Evolutionary conservation across 768 basidiomycete species (phyloP).

Genomic region (Zangia roseola): DNA sequence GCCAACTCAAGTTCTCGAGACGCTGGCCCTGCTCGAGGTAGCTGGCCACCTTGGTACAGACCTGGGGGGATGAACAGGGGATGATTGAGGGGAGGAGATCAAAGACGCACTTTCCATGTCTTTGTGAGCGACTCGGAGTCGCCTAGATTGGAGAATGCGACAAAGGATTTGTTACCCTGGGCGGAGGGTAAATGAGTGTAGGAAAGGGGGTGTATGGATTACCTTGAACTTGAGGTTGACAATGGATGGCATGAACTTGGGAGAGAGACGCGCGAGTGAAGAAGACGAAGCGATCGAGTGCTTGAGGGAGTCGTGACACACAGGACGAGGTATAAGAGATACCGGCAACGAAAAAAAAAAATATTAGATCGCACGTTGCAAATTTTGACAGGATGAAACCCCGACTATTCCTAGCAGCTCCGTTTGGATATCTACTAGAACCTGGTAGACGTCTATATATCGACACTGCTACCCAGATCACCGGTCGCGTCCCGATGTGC

Average conservation of each 20-base stretch:
- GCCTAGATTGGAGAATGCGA: constrained; percentile 86
- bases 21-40: constrained; percentile 90
- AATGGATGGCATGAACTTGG: constrained; percentile 72
- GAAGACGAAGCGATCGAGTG: constrained; percentile 16
- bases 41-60: constrained; percentile 88
- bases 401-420: constrained; percentile 31
- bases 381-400: constrained; percentile 33
- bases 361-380: constrained; percentile 28
- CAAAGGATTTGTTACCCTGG: constrained; percentile 92
- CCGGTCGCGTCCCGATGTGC: constrained; percentile 23
- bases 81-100: constrained; percentile 1
- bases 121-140: constrained; percentile 83
- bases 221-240: constrained; percentile 88
- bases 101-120: constrained; percentile 77
- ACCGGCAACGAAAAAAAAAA: constrained; percentile 13
- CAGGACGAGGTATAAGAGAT: constrained; percentile 26
- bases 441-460: constrained; percentile 11
- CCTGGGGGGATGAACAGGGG: constrained; percentile 39
- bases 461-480: constrained; percentile 10
- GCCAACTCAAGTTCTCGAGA: constrained; percentile 90
- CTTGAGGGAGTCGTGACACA: constrained; percentile 9
- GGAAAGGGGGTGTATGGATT: constrained; percentile 18
- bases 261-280: background rate
- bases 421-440: constrained; percentile 22
- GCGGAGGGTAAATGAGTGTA: constrained; percentile 8